A percentile compares a stretch with the other conserved stretches of the same genome.
These are phyloP conservation scores for Hansenula anomala DNA, from an alignment of 1,139 yeast species.

Conservation along the genomic window DNA sequence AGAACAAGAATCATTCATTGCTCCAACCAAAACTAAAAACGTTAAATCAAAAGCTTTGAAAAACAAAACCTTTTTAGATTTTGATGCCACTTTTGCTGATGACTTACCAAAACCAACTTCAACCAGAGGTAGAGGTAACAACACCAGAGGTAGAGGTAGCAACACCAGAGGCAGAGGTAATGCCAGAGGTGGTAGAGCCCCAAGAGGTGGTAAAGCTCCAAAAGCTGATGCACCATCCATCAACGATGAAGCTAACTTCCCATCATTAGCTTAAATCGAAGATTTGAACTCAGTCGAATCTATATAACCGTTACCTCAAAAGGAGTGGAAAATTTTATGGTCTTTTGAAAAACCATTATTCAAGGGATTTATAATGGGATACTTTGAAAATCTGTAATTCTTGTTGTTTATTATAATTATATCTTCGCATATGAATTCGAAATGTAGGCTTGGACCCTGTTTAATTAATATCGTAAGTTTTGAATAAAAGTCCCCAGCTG, in stretches of 20 bases:
- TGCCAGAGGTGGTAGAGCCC: conserved; percentile 10
- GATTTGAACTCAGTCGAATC: neutral
- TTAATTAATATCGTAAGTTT: no score
- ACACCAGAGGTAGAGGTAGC: conserved; percentile 8
- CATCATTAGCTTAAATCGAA: conserved; percentile 18
- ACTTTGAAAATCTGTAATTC: conserved; percentile 2
- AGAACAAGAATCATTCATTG: conserved; percentile 51
- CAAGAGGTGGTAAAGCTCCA: conserved; percentile 29
- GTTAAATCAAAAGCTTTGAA: conserved; percentile 58
- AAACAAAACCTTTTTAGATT: conserved; percentile 65
- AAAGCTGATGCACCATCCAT: conserved; percentile 46
- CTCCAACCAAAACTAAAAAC: conserved; percentile 56
- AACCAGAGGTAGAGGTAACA: conserved; percentile 12
- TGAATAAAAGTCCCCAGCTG: no score
- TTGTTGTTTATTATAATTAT: conserved; percentile 4
- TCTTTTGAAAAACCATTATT: neutral
- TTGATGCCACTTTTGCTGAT: conserved; percentile 62
- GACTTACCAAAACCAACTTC: conserved; percentile 15
- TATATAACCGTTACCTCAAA: neutral
- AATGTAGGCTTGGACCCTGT: neutral
- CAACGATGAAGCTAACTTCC: conserved; percentile 34
- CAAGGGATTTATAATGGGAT: neutral
- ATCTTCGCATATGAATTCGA: conserved; percentile 1
- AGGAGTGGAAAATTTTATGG: neutral
- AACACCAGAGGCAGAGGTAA: conserved; percentile 11